Base-by-base conservation (phyloP, 768 basidiomycete genomes). In the Phylloporus arenicola region DNA sequence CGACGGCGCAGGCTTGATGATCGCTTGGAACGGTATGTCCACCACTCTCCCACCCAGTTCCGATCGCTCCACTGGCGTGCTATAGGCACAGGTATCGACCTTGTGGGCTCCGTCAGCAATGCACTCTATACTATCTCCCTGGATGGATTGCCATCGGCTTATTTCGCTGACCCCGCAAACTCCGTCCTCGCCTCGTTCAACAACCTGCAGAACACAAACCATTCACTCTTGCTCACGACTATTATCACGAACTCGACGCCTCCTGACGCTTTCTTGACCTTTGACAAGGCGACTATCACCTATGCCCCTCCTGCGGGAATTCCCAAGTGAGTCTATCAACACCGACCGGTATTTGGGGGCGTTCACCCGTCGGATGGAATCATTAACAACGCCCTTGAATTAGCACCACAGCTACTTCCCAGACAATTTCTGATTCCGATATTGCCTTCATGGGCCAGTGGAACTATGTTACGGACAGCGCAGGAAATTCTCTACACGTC, bases 11-110 rank as follows among this genome's bases (percentile, higher is more conserved):
- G 72, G 74, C 11, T 54, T 88, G 10, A 65, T 73, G 41, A 58
- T 89, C 43, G 62, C 61, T 41, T 90, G 83, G 83, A 77, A 70
- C 51, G 87, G 87, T 86, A 59, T 53, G 77, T 71, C 40, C 44
- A 24, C 22, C 22, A 3, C 30, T 9, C 40, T 38, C 46, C 9
- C n/a, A 11, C n/a, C 6, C 22, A 48, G 16, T 22, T 6, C 41
- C 16, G 25, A 29, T 29, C 29, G 33, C 55, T 53, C 39, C 11
- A 31, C 24, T 52, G 45, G 41, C 50, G 53, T 52, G 20, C 35
- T 29, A 34, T 59, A 88, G 86, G 87, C 40, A 86, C 79, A 22
- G 83, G 78, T 22, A 79, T 88, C 33, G 70, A 78, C 53, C 71
- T 88, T 25, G 57, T 73, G 27, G 87, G 87, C 29, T 76, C 75